A percentile compares a stretch with the other conserved stretches of the same genome.
Conservation (phyloP, 2,329 filamentous ascomycete genomes). For the Boeremia exigua region DNA sequence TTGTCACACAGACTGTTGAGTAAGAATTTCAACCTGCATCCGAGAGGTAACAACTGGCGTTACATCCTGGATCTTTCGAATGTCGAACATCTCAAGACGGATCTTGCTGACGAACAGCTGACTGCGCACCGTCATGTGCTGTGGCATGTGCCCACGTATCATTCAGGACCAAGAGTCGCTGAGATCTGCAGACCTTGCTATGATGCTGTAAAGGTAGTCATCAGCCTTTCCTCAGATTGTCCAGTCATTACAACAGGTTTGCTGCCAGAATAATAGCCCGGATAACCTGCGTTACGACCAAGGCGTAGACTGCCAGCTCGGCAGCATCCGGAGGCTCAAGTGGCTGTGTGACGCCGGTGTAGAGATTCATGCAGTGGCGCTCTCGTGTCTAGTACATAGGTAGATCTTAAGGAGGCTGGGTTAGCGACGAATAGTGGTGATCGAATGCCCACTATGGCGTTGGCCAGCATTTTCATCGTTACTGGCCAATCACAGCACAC, state of each 20-base stretch:
- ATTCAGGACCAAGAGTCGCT: not conserved
- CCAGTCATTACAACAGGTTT: not conserved
- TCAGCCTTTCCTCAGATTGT: not conserved
- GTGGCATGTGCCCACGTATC: not conserved
- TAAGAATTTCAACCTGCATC: not conserved
- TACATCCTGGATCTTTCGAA: not conserved
- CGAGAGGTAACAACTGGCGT: not conserved
- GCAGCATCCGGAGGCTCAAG: slow-evolving; percentile 14
- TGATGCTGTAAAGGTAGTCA: not conserved
- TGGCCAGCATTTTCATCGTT: slow-evolving; percentile 31
- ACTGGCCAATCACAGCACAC: slow-evolving; percentile 37
- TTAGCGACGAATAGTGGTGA: slow-evolving; percentile 28
- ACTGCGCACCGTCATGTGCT: not conserved
- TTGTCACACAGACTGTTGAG: not conserved
- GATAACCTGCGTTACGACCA: not conserved
- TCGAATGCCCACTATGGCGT: slow-evolving; percentile 23
- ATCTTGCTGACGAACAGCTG: not conserved
- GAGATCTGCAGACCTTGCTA: not conserved
- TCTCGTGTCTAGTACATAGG: slow-evolving; percentile 17
- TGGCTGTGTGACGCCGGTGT: slow-evolving; percentile 17
- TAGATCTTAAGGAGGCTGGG: slow-evolving; percentile 28
- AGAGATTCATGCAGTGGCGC: slow-evolving; percentile 13
- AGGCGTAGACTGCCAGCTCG: slow-evolving; percentile 3
- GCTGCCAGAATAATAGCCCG: not conserved
- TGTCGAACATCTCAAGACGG: not conserved